Evolutionary conservation across 805 yeast species (phyloP), one percentile per base, ranked within the genome.

Genomic region (Spathaspora sp.): DNA sequence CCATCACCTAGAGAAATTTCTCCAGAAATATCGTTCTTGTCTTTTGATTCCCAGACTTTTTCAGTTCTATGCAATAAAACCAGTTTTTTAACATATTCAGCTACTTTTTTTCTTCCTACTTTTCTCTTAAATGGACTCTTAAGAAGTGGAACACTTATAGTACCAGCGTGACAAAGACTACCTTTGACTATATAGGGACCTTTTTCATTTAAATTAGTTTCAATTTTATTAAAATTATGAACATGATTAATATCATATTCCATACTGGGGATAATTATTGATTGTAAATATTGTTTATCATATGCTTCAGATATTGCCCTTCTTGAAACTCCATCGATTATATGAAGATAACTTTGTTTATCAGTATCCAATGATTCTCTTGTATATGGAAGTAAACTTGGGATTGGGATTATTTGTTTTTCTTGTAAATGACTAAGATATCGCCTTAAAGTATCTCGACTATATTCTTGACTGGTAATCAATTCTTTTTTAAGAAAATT

Each of bases 151-250:
- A 70, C 61, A 1, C 60, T 58, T 46, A 63, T 55, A 2, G 67
- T 57, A 0, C 75, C 77, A 0, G 77, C 67, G 47, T 57, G 56
- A 6, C 71, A 68, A n/a, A 52, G 42, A 11, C 60, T 50, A 10
- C 72, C 58, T 43, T 63, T 64, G 5, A 72, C 75, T 44, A 62
- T 58, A 31, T 47, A 63, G 1, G 79, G 78, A 5, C 79, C 79
- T 48, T 65, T 66, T 14, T 61, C 62, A 47, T 63, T 62, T 8
- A 72, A 64, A 1, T 56, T 55, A 1, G 49, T n/a, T 12, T 51
- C 52, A 18, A 65, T 51, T n/a, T 55, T 49, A 3, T 60, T 57
- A 32, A 69, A 49, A 44, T 55, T 57, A 32, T 67, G 66, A 42
- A 52, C 38, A 48, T 60, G 55, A 51, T 73, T 73, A 44, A 73